Conservation (phyloP, 2,329 filamentous ascomycete genomes). For the Lizonia empirigonia region DNA sequence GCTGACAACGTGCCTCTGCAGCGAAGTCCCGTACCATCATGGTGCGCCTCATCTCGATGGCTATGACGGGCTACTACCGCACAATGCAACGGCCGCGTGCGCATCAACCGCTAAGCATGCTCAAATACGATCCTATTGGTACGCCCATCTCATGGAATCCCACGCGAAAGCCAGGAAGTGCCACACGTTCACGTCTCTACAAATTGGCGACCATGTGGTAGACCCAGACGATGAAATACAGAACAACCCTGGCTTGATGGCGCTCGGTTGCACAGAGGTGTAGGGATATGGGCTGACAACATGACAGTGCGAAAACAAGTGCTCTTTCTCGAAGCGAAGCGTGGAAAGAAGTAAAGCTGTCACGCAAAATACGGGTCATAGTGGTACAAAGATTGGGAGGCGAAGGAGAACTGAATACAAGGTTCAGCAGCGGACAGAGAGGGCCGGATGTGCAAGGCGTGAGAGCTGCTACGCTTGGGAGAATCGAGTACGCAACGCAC, state of each 20-base stretch:
- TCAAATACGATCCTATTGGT: constrained; percentile 99
- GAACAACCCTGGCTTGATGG: background rate
- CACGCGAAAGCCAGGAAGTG: background rate
- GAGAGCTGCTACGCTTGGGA: background rate
- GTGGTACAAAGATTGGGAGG: background rate
- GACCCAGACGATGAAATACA: background rate
- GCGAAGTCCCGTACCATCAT: constrained; percentile 90
- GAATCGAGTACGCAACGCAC: background rate
- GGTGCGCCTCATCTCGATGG: constrained; percentile 96
- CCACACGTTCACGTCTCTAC: background rate
- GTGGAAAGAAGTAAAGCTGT: constrained; percentile 62
- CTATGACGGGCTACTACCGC: constrained; percentile 97
- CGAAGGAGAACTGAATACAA: background rate
- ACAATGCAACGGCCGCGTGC: constrained; percentile 83
- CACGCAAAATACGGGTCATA: background rate
- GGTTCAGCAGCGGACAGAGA: background rate
- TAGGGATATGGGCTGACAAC: constrained; percentile 22
- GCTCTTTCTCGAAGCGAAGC: constrained; percentile 91
- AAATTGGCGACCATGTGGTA: background rate
- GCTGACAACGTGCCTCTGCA: constrained; percentile 49
- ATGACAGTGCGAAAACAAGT: constrained; percentile 86
- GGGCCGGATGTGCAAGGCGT: background rate
- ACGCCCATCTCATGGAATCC: constrained; percentile 41
- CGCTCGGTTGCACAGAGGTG: no score
- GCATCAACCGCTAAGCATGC: constrained; percentile 87